Base-by-base conservation (phyloP, 495 filamentous ascomycete genomes). In the Arthonia radiata region DNA sequence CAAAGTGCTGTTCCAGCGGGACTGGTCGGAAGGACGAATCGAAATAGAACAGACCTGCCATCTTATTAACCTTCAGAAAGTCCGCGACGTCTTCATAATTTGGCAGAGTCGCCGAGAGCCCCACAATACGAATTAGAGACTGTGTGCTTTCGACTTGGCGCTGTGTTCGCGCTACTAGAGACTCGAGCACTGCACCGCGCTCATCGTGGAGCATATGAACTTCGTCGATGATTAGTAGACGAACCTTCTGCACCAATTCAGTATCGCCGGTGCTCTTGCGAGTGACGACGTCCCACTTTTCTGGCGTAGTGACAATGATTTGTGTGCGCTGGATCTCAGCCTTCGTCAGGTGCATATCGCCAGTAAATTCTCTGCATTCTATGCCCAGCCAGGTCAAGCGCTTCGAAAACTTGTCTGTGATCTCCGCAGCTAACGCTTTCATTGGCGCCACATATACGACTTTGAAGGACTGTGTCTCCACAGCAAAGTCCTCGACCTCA, bases 171-270 rank as follows among this genome's bases (percentile, higher is more conserved):
- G 86, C 86, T 11, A 94, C 86, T 26, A 99, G 53, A 4, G 80
- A 91, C 41, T 99, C 86, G 26, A 99, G 59, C 7, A 99, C 89
- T 4, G 86, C 80, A 39, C 86, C 86, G 39, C 86, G 68, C 42
- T 93, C 86, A 43, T 99, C 86, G 40, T 99, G 86, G 36, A 99
- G 69, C 86, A 99, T 99, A 39, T 99, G 86, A 2, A 99, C 86
- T 50, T 99, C 86, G 47, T 99, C 86, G 40, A 99, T 92, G 36
- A 99, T 94, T 27, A 99, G 61, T 16, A 99, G 53, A 11, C 86
- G 66, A 7, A 99, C 86, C 39, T 99, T 97, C 39, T 94, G 86
- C 3, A 94, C 86, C 7, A 99, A 61, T 42, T 93, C 89, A 4
- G 89, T 94, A 42, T 99, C 86, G 2, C 86, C 86, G 1, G 79